These are phyloP conservation scores for Ehretia macrophylla DNA, from an alignment of 257 asterid genomes.

Conservation along the genomic window DNA sequence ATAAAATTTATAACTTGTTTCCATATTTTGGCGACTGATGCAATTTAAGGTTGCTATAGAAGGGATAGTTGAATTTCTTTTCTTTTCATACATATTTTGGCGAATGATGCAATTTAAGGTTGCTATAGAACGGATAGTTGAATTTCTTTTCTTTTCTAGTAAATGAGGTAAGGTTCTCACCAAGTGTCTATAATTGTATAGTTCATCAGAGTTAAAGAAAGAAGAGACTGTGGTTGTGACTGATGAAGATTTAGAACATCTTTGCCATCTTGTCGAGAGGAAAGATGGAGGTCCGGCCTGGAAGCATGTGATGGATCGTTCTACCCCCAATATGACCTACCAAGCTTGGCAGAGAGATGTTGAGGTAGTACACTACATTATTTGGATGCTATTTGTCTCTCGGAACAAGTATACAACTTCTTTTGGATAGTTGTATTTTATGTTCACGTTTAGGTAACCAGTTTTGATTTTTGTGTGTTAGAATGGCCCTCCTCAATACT, in stretches of 20 bases:
- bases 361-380: conserved; percentile 36
- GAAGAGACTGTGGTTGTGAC: conserved; percentile 34
- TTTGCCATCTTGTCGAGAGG: conserved; percentile 76
- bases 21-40: no score
- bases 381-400: neutral
- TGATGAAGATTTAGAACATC: conserved; percentile 54
- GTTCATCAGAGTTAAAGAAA: conserved; percentile 36
- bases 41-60: no score
- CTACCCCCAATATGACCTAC: conserved; percentile 63
- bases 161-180: neutral
- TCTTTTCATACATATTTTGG: no score
- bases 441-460: neutral
- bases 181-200: conserved; percentile 15
- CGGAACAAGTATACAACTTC: neutral
- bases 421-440: neutral
- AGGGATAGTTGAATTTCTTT: no score
- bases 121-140: no score
- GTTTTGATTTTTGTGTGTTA: conserved; percentile 17
- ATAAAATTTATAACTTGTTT: no score
- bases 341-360: conserved; percentile 96
- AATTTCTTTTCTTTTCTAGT: no score
- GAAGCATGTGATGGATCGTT: conserved; percentile 88
- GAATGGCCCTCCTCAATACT: conserved; percentile 89
- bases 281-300: conserved; percentile 86
- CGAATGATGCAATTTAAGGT: no score